These are phyloP conservation scores for barley (Hordeum vulgare) DNA, from an alignment of 176 grass and related monocot species.

Conservation along the genomic window DNA sequence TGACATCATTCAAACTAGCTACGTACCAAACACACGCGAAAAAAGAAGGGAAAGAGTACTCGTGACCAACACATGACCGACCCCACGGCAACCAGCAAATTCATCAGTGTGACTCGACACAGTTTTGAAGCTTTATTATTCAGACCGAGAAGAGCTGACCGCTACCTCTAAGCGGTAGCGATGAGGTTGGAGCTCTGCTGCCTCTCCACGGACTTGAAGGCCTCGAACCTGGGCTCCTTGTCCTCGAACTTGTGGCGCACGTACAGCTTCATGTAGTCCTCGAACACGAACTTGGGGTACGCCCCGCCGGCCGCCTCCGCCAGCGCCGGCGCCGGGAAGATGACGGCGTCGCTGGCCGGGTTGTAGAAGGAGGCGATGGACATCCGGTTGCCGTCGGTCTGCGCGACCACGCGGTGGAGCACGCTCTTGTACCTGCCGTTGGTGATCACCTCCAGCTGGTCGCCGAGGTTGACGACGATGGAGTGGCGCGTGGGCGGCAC, in stretches of 20 bases:
- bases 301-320: not conserved
- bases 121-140: no score
- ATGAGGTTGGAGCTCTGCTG: constrained; percentile 22
- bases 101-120: no score
- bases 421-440: constrained; percentile 85
- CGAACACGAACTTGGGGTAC: constrained; percentile 80
- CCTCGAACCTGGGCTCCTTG: constrained; percentile 72
- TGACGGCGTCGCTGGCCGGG: constrained; percentile 52
- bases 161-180: constrained; percentile 18
- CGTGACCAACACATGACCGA: no score
- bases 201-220: constrained; percentile 58
- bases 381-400: constrained; percentile 61
- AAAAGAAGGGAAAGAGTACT: no score
- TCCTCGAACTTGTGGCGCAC: constrained; percentile 63
- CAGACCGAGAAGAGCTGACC: no score
- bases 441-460: constrained; percentile 95
- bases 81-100: no score
- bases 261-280: constrained; percentile 94
- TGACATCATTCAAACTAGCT: no score
- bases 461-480: constrained; percentile 79
- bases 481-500: constrained; percentile 56
- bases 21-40: no score
- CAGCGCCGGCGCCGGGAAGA: constrained; percentile 67
- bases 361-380: constrained; percentile 95
- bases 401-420: constrained; percentile 64